Evolutionary conservation across 106 monocot species (phyloP), one percentile per base, ranked within the genome.

Genomic region (Dioscorea alata): DNA sequence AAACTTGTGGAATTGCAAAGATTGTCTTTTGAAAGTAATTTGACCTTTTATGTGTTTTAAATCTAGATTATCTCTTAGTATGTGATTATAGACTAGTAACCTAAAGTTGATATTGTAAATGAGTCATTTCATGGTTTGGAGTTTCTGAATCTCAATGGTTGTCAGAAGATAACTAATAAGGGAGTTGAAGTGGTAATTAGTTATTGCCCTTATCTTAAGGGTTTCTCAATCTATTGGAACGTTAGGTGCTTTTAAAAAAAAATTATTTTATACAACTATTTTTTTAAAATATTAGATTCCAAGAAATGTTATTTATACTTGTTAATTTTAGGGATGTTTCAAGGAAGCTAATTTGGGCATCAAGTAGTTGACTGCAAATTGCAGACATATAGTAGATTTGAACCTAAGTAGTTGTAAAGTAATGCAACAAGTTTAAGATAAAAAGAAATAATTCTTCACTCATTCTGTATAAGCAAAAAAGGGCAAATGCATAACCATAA

Each of bases 331-430:
- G 52, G 51, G 12, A 54, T 12, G 21, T 3, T 59, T 33, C 82
- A 96, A 91, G 81, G 60, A 91, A 34, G 80, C 91, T 49, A 84
- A 96, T 62, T 48, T 65, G 50, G 75, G 83, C 61, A 80, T 91
- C 59, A 73, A 67, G 54, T 65, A 86, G 62, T 69, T 89, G 64
- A 73, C 78, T 32, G 81, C 74, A 63, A 80, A 84, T 63, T 89
- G 95, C 79, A 81, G 66, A 62, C 68, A 80, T 14, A 66, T 96
- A 71, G 50, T 65, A 58, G 69, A 76, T 74, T 73, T 96, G 64
- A 96, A 96, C 78, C 73, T 96, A 70, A 96, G 95, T 68, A 91
- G 95, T 51, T 96, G 95, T 70, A 96, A 91, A 91, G 95, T 96
- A 84, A 61, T 71, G 57, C 22, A 20, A 20, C 59, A 59, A 24